These are phyloP conservation scores for Tricholoma hemisulphureum DNA, from an alignment of 768 basidiomycete genomes.

Conservation along the genomic window DNA sequence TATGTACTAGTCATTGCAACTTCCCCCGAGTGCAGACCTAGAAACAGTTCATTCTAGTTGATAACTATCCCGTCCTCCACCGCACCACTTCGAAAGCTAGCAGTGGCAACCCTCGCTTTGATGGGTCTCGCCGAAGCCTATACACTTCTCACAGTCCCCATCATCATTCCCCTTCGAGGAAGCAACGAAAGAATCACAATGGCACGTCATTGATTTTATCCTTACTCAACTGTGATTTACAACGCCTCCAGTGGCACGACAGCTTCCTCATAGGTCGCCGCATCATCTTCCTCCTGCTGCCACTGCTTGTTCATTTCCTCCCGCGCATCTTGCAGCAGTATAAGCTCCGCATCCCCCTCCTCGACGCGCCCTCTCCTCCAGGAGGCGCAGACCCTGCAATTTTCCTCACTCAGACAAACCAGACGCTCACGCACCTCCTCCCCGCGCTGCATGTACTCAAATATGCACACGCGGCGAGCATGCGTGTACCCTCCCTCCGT, in stretches of 20 bases:
- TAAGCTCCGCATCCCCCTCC: slow-evolving; percentile 28
- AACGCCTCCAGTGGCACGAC: slow-evolving; percentile 60
- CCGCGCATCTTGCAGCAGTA: slow-evolving; percentile 19
- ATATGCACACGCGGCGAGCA: slow-evolving; percentile 53
- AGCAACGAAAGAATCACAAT: slow-evolving; percentile 20
- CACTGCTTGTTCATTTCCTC: slow-evolving; percentile 47
- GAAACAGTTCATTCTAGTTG: slow-evolving; percentile 17
- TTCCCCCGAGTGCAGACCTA: neutral
- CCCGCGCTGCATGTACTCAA: slow-evolving; percentile 54
- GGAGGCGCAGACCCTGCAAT: slow-evolving; percentile 22
- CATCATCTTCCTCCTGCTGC: slow-evolving; percentile 55
- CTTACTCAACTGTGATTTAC: neutral
- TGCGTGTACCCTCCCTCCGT: slow-evolving; percentile 51
- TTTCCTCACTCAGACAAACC: slow-evolving; percentile 26
- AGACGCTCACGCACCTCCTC: slow-evolving; percentile 38
- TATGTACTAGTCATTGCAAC: slow-evolving; percentile 20
- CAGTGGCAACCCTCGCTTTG: slow-evolving; percentile 47
- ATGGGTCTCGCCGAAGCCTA: slow-evolving; percentile 56
- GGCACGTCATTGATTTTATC: slow-evolving; percentile 29
- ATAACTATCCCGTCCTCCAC: slow-evolving; percentile 14
- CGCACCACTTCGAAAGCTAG: slow-evolving; percentile 38
- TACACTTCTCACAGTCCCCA: slow-evolving; percentile 45
- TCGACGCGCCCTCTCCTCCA: slow-evolving; percentile 24
- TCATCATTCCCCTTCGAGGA: slow-evolving; percentile 40
- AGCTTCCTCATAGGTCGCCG: slow-evolving; percentile 52